Conservation (phyloP, 345 rosid species). For the Chamaenerion angustifolium region DNA sequence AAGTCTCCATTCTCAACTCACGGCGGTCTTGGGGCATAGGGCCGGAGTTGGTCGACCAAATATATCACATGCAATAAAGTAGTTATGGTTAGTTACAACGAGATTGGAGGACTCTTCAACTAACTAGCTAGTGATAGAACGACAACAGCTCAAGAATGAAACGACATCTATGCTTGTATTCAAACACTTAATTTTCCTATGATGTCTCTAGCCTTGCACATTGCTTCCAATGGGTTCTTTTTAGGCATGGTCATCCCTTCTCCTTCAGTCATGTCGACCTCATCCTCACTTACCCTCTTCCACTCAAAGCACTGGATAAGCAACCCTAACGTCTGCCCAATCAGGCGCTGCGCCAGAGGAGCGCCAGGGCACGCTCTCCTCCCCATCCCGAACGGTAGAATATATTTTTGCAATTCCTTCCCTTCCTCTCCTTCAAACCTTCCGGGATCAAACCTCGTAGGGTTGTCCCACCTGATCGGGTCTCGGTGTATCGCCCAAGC, state of each 20-base stretch:
- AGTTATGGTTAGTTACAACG: too few species aligned
- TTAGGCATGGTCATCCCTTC: constrained; percentile 34
- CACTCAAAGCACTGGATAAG: constrained; percentile 49
- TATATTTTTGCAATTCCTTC: too few species aligned
- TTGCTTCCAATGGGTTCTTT: constrained; percentile 24
- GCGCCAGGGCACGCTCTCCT: constrained; percentile 18
- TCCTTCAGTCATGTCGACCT: constrained; percentile 30
- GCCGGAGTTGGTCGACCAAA: too few species aligned
- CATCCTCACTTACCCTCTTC: constrained; percentile 24
- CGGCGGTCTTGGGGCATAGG: too few species aligned
- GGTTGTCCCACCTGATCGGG: constrained; percentile 26
- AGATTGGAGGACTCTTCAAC: too few species aligned
- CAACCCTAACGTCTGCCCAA: constrained; percentile 18
- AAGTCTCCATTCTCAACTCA: too few species aligned
- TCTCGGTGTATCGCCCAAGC: constrained; percentile 49
- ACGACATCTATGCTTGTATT: too few species aligned
- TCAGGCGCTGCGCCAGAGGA: constrained; percentile 11
- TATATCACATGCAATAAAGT: too few species aligned
- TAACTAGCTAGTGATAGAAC: too few species aligned
- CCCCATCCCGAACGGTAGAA: constrained; percentile 19
- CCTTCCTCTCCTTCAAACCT: constrained; percentile 20
- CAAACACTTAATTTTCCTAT: neutral
- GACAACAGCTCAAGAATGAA: too few species aligned
- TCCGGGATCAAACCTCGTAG: constrained; percentile 31
- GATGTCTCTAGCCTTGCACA: constrained; percentile 14